phyloP scores from a whole-genome alignment of 805 yeast genomes.

The Starmerella vitae region DNA sequence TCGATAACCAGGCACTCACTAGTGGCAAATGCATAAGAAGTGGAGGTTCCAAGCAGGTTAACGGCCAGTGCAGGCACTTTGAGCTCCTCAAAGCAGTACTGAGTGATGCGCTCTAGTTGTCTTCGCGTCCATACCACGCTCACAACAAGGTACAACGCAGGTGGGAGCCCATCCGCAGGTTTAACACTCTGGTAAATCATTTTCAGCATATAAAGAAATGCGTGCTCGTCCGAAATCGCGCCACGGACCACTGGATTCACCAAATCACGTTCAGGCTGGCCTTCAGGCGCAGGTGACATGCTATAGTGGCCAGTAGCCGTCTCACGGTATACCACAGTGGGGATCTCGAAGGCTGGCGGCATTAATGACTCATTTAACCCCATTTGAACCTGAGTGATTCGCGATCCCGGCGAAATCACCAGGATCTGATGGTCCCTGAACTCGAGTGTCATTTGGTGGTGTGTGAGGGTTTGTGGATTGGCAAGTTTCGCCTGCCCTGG shows the following conservation, averaged over 20 bases:
- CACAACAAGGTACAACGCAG: slow-evolving; percentile 48
- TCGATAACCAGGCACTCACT: slow-evolving; percentile 65
- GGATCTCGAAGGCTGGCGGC: slow-evolving; percentile 63
- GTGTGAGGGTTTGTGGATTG: no score
- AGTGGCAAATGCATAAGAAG: slow-evolving; percentile 53
- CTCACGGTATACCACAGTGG: slow-evolving; percentile 54
- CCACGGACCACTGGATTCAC: slow-evolving; percentile 56
- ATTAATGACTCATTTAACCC: slow-evolving; percentile 62
- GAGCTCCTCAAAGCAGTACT: slow-evolving; percentile 59
- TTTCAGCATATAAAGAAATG: slow-evolving; percentile 50
- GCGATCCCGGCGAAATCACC: slow-evolving; percentile 69
- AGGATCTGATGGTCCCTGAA: slow-evolving; percentile 31
- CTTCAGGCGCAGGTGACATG: slow-evolving; percentile 29
- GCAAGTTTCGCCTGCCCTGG: no score
- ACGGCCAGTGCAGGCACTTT: slow-evolving; percentile 61
- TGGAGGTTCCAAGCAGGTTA: slow-evolving; percentile 52
- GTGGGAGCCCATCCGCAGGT: slow-evolving; percentile 36
- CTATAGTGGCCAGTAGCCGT: slow-evolving; percentile 17
- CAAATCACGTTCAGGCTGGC: slow-evolving; percentile 32
- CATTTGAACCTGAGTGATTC: slow-evolving; percentile 57
- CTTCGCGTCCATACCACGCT: slow-evolving; percentile 57
- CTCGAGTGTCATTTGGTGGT: slow-evolving; percentile 24
- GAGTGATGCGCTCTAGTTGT: slow-evolving; percentile 55
- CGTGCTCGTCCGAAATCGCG: slow-evolving; percentile 50
- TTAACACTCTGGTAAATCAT: slow-evolving; percentile 37